Percentiles rank a stretch among this genome's conserved stretches.
Conservation (phyloP, 306 rosid species). For the Arachis stenosperma region DNA sequence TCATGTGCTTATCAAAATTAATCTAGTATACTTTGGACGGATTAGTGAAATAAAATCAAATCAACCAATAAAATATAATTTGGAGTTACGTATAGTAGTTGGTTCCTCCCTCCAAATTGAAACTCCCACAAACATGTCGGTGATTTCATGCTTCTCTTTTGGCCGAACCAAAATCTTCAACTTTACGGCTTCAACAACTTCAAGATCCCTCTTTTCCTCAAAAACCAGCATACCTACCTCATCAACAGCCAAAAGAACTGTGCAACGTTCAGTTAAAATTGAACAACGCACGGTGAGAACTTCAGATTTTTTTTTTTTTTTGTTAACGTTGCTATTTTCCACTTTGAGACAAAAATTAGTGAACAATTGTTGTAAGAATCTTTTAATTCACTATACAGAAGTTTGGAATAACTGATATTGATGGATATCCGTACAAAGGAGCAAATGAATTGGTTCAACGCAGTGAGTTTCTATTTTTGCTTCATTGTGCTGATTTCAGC, state of each 20-base stretch:
- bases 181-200: not conserved
- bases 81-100: too few relatives aligned
- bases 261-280: constrained; percentile 33
- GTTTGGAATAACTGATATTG: constrained; percentile 50
- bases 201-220: constrained; percentile 26
- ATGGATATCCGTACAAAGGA: constrained; percentile 58
- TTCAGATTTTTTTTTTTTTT: not conserved
- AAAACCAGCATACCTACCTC: not conserved
- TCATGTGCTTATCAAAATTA: too few relatives aligned
- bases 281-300: constrained; percentile 43
- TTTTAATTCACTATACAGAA: constrained; percentile 41
- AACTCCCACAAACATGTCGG: not conserved
- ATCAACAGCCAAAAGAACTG: constrained; percentile 36
- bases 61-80: not conserved
- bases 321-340: not conserved
- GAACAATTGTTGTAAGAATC: not conserved
- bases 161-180: constrained; percentile 14
- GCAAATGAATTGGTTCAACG: constrained; percentile 41
- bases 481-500: constrained; percentile 3
- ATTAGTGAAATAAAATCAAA: too few relatives aligned
- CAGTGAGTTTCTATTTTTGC: constrained; percentile 43
- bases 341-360: not conserved
- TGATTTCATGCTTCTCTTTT: constrained; percentile 1
- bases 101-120: constrained; percentile 39
- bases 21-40: too few relatives aligned